A percentile compares a stretch with the other conserved stretches of the same genome.
Evolutionary conservation across 2,329 filamentous ascomycete species (phyloP).

Genomic region (Fusarium sp.): DNA sequence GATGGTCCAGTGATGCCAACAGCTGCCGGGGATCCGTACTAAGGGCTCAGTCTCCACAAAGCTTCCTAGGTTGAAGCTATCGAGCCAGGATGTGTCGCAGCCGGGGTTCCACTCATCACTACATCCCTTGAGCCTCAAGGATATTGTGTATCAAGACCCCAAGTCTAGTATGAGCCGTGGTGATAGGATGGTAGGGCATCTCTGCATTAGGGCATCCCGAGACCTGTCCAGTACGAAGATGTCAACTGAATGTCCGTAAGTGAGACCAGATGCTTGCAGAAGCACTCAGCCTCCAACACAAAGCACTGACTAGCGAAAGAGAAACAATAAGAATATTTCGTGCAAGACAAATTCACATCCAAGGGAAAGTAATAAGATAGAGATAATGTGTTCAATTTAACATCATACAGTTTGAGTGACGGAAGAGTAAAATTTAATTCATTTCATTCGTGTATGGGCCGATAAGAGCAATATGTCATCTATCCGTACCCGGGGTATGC

Average conservation of each 20-base stretch:
- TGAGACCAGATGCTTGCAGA: not conserved
- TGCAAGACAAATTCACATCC: not conserved
- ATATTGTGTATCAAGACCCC: not conserved
- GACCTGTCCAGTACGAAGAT: not conserved
- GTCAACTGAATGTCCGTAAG: not conserved
- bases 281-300: not conserved
- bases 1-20: not conserved
- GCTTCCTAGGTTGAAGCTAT: conserved; percentile 34
- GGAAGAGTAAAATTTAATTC: not conserved
- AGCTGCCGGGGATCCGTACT: not conserved
- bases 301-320: not conserved
- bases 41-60: conserved; percentile 5
- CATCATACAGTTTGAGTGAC: not conserved
- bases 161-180: not conserved
- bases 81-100: conserved; percentile 28
- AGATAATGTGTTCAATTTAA: not conserved
- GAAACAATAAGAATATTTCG: not conserved
- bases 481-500: conserved; percentile 38
- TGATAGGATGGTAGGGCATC: not conserved
- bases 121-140: conserved; percentile 38
- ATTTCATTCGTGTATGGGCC: conserved; percentile 30
- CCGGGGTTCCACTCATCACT: conserved; percentile 37
- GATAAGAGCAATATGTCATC: conserved; percentile 17
- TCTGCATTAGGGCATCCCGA: not conserved
- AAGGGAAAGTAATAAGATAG: not conserved